Evolutionary conservation across 2,329 filamentous ascomycete species (phyloP).

Genomic region (Penicillium sp.): DNA sequence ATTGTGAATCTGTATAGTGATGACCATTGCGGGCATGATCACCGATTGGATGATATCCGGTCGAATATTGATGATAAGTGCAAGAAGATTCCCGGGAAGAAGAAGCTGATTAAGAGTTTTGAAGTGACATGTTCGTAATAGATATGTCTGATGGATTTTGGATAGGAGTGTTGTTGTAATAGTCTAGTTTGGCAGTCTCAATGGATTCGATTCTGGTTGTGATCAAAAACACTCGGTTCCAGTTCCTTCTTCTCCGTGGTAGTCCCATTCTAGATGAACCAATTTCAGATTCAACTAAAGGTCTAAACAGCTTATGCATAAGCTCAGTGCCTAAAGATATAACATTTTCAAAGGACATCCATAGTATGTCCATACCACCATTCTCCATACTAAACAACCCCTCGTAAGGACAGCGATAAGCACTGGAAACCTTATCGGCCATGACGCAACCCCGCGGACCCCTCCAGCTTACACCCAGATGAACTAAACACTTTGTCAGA

Average conservation of each 20-base stretch:
- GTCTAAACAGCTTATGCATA: too few relatives aligned
- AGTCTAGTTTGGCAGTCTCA: neutral
- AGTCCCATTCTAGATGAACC: too few relatives aligned
- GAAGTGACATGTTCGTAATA: neutral
- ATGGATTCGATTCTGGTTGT: neutral
- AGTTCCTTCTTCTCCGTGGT: neutral
- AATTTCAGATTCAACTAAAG: too few relatives aligned
- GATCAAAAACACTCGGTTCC: neutral
- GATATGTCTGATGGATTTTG: neutral
- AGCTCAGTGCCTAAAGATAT: too few relatives aligned
- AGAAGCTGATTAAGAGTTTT: neutral
- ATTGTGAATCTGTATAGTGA: slow-evolving; percentile 21
- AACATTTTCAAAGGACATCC: too few relatives aligned
- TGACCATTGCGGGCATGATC: slow-evolving; percentile 8
- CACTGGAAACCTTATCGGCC: neutral
- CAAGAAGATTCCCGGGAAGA: neutral
- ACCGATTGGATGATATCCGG: neutral
- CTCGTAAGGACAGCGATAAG: neutral
- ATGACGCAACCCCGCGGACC: slow-evolving; percentile 6
- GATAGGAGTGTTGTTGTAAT: neutral
- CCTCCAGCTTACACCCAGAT: neutral
- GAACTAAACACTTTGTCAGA: neutral
- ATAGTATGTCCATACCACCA: too few relatives aligned
- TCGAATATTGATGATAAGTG: neutral
- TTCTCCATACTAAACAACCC: neutral